A percentile compares a stretch with the other conserved stretches of the same genome.
Evolutionary conservation across 1,284 basidiomycete genomes (phyloP).

Genomic region (Wolfiporia cocos): DNA sequence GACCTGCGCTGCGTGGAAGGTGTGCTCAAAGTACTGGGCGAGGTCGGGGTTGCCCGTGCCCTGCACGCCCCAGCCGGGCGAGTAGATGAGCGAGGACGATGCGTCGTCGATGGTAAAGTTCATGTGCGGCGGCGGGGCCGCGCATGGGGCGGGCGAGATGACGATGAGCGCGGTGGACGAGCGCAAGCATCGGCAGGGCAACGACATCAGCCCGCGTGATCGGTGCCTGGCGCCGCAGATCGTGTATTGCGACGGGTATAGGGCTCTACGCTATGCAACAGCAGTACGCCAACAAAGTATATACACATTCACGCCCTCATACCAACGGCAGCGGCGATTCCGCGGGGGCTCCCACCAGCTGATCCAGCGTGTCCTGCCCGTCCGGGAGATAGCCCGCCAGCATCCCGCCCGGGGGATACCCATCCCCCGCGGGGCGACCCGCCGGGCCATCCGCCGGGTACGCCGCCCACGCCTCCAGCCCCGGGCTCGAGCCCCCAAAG

Average conservation of each 20-base stretch:
- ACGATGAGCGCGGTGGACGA: no score
- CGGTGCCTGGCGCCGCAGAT: neutral
- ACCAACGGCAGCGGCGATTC: conserved; percentile 27
- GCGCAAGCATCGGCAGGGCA: no score
- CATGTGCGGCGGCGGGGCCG: conserved; percentile 10
- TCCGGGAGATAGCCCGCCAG: no score
- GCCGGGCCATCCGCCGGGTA: conserved; percentile 5
- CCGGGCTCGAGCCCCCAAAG: conserved; percentile 12
- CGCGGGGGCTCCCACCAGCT: conserved; percentile 16
- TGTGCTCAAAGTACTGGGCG: conserved; percentile 20
- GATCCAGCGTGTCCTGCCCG: conserved; percentile 14
- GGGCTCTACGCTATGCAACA: neutral
- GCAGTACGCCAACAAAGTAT: neutral
- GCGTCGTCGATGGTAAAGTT: conserved; percentile 29
- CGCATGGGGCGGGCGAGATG: conserved; percentile 1
- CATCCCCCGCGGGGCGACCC: conserved; percentile 5
- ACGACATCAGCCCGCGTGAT: no score
- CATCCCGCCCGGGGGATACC: conserved; percentile 10
- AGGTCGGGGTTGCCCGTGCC: conserved; percentile 13
- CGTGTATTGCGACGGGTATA: neutral
- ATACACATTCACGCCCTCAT: conserved; percentile 21
- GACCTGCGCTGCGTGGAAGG: conserved; percentile 23
- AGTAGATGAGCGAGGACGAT: conserved; percentile 21
- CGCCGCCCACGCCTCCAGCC: conserved; percentile 7
- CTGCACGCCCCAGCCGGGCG: conserved; percentile 21